Conservation (phyloP, 1,139 yeast species). For the Saccharomyces uvarum region DNA sequence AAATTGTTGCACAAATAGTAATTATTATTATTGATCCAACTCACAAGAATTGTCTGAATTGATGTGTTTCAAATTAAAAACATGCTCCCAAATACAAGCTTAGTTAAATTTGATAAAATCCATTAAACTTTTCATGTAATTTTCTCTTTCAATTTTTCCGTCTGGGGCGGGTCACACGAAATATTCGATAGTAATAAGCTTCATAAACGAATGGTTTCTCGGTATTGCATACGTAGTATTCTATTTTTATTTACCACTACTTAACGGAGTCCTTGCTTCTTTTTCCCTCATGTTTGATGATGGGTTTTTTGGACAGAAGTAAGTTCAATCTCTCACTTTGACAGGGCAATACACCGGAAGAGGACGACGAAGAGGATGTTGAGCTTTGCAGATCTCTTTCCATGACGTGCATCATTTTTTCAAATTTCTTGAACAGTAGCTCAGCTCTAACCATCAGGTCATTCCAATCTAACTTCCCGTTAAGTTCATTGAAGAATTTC, state of each 20-base stretch:
- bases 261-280: constrained; percentile 24
- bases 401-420: constrained; percentile 68
- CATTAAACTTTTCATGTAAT: not conserved
- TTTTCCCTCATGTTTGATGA: constrained; percentile 58
- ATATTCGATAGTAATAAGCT: not conserved
- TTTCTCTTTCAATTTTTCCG: not conserved
- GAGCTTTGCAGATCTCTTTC: constrained; percentile 12
- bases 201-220: not conserved
- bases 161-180: not conserved
- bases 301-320: constrained; percentile 50
- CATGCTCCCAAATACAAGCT: not conserved
- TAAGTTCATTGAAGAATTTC: constrained; percentile 85
- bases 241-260: constrained; percentile 4
- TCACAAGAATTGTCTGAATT: not conserved
- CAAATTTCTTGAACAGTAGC: constrained; percentile 67
- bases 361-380: not conserved
- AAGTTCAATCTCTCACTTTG: constrained; percentile 50
- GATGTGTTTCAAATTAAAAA: not conserved
- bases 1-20: not conserved
- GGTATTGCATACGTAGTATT: not conserved
- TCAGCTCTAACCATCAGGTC: constrained; percentile 77
- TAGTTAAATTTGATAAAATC: not conserved
- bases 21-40: not conserved
- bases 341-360: constrained; percentile 9
- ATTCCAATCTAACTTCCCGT: constrained; percentile 64